Evolutionary conservation across 2,329 filamentous ascomycete genomes (phyloP).

Genomic region (Xylariaceae sp.): DNA sequence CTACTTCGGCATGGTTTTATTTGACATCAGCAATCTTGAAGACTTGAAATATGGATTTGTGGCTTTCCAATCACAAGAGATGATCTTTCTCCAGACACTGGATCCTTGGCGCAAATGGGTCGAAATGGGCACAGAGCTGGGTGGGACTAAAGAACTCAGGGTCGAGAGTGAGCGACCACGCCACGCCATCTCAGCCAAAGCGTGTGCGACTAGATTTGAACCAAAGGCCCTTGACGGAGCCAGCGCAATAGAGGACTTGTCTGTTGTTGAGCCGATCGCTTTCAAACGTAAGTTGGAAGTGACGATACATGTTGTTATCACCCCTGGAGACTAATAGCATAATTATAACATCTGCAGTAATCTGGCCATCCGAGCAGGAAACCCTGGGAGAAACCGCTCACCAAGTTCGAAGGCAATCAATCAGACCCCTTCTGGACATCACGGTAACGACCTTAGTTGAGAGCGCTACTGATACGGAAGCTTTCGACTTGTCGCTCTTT

Average conservation of each 20-base stretch:
- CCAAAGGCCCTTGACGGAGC: not conserved
- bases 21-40: constrained; percentile 7
- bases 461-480: not conserved
- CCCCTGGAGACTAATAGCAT: not conserved
- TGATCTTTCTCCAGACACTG: not conserved
- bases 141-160: not conserved
- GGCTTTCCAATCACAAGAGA: not conserved
- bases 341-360: not conserved
- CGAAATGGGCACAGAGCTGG: not conserved
- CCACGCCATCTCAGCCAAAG: not conserved
- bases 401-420: not conserved
- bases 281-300: not conserved
- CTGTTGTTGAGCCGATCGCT: not conserved
- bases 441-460: not conserved
- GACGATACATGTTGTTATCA: not conserved
- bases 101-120: not conserved
- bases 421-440: not conserved
- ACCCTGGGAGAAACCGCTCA: not conserved
- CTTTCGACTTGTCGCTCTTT: not conserved
- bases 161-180: not conserved
- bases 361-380: not conserved
- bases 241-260: not conserved
- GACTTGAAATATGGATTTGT: constrained; percentile 3
- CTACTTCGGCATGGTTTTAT: not conserved
- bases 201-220: not conserved